Evolutionary conservation across 2,329 filamentous ascomycete genomes (phyloP).

Genomic region (Diaporthe sp.): DNA sequence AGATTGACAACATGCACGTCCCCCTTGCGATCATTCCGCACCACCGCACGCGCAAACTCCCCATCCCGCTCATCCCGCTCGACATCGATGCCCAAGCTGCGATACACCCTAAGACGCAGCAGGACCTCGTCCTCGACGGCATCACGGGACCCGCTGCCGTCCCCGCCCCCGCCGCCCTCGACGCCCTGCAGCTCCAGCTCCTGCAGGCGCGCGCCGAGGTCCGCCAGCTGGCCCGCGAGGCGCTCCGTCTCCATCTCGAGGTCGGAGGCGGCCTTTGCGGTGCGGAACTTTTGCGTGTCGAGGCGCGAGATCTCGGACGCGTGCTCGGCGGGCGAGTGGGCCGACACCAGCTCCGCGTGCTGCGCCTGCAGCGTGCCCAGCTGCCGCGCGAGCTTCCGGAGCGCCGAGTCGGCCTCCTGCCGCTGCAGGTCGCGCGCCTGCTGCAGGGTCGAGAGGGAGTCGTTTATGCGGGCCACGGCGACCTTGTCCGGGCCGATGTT

Average conservation of each 20-base stretch:
- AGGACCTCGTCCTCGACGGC: slow-evolving; percentile 74
- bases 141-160: slow-evolving; percentile 52
- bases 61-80: slow-evolving; percentile 81
- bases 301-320: slow-evolving; percentile 87
- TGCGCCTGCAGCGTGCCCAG: slow-evolving; percentile 82
- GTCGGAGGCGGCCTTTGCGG: slow-evolving; percentile 91
- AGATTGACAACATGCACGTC: slow-evolving; percentile 97
- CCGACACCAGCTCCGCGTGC: slow-evolving; percentile 80
- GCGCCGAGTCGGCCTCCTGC: slow-evolving; percentile 75
- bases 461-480: slow-evolving; percentile 85
- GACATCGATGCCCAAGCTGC: slow-evolving; percentile 90
- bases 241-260: slow-evolving; percentile 95
- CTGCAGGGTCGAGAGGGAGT: slow-evolving; percentile 86
- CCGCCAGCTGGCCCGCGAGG: slow-evolving; percentile 82
- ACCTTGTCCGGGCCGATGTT: slow-evolving; percentile 91
- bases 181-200: slow-evolving; percentile 90
- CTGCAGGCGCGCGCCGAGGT: slow-evolving; percentile 80
- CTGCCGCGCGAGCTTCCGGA: slow-evolving; percentile 82
- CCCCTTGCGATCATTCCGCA: slow-evolving; percentile 87
- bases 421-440: slow-evolving; percentile 86
- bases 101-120: slow-evolving; percentile 89
- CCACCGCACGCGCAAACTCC: slow-evolving; percentile 87
- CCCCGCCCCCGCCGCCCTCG: slow-evolving; percentile 70
- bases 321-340: slow-evolving; percentile 84
- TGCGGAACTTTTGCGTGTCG: slow-evolving; percentile 93